Base-by-base conservation (phyloP, 1,139 yeast genomes). In the Blastobotrys malaysiensis region DNA sequence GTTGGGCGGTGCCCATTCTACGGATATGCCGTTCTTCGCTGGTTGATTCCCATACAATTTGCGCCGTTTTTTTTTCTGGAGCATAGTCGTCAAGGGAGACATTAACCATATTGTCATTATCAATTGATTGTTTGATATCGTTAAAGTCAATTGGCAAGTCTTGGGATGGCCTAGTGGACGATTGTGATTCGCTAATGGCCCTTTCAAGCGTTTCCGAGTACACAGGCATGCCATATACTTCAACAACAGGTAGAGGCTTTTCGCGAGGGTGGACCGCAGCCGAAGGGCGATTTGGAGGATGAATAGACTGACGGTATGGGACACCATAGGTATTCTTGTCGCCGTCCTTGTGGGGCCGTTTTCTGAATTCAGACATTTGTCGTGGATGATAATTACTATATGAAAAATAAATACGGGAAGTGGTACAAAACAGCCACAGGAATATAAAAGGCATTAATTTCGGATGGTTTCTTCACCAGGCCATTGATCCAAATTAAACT, bases 21-120 rank as follows among this genome's bases (percentile, higher is more conserved):
- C 54, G 48, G 7, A 18, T 24, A 27, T 52, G 39, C 16, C 39
- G 39, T 31, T 31, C 39, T 31, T 31, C 39, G 39, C 39, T 31
- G 16, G 39, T 31, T 3, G 39, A 31, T 7, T 31, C 39, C 39
- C 39, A 31, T 16, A 31, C 39, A 11, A 31, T 7, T 16, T 31
- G 39, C 16, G 39, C 39, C 39, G 11, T 31, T 31, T 31, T 31
- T 3, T 31, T 14, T 11, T 31, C 39, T 5, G 31, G 31, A 2
- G 31, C 39, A 31, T 31, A 31, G 11, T 31, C 39, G 14, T 31
- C 39, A 31, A 31, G 39, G 39, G 39, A n/a, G 39, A 31, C 16
- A 3, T 14, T 13, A 7, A 31, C 39, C 39, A 31, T 31, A 7
- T 31, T 31, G 16, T 31, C 39, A 3, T n/a, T 31, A 31, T 31